Percentiles rank a stretch among this genome's conserved stretches.
These are phyloP conservation scores for Fraxinus albicans DNA, from an alignment of 305 asterid species.

Conservation along the genomic window DNA sequence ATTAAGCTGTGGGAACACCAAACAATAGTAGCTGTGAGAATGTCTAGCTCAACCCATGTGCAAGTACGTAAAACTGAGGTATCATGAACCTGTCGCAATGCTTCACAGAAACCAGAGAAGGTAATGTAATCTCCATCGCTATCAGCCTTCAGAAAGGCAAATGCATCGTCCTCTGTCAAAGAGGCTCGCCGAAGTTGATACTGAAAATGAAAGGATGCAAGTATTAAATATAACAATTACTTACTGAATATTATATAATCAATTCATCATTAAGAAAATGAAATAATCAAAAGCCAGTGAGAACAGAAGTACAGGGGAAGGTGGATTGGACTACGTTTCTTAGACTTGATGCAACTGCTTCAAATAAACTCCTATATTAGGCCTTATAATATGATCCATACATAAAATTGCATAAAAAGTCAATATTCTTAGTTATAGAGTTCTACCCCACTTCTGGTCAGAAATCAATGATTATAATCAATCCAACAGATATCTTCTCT, in stretches of 20 bases:
- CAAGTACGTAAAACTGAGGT: background rate
- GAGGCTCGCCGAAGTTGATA: conserved; percentile 78
- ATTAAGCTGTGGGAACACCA: conserved; percentile 59
- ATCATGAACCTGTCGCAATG: conserved; percentile 63
- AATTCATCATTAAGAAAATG: background rate
- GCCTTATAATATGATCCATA: background rate
- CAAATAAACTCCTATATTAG: background rate
- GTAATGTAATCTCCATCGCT: conserved; percentile 73
- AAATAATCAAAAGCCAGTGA: background rate
- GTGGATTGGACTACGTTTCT: background rate
- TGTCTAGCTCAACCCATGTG: background rate
- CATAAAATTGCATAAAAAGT: too few relatives aligned
- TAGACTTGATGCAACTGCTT: background rate
- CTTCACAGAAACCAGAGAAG: conserved; percentile 77
- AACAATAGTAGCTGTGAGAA: background rate
- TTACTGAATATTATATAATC: background rate
- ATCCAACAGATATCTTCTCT: too few relatives aligned
- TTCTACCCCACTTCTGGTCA: too few relatives aligned
- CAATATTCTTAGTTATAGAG: too few relatives aligned
- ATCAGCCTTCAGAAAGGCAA: conserved; percentile 79
- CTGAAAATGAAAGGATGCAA: conserved; percentile 29
- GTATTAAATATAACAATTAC: background rate
- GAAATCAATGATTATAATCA: too few relatives aligned
- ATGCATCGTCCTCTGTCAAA: conserved; percentile 77
- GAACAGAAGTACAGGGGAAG: background rate